Evolutionary conservation across 2,329 filamentous ascomycete species (phyloP).

Genomic region (Exophiala bonariae): DNA sequence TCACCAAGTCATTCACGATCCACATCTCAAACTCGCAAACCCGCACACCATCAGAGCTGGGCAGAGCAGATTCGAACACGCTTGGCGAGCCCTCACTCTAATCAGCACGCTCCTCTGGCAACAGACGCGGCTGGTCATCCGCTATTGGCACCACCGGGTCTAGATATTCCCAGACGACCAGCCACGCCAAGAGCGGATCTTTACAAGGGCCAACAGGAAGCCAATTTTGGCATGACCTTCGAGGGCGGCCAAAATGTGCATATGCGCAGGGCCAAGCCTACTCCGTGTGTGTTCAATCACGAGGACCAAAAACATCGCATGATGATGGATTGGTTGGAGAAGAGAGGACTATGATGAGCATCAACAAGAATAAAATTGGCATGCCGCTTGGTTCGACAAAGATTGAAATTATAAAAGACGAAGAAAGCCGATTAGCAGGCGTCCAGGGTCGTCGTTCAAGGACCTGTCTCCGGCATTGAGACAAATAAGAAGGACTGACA

Average conservation of each 20-base stretch:
- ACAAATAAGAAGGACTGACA: too few species aligned
- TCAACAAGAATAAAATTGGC: too few species aligned
- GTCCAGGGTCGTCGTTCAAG: too few species aligned
- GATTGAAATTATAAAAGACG: too few species aligned
- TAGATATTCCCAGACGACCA: constrained; percentile 9
- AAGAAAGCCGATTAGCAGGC: too few species aligned
- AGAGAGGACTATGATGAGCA: constrained; percentile 2
- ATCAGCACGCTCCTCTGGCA: not conserved
- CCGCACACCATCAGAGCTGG: constrained; percentile 10
- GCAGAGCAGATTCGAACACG: constrained; percentile 12
- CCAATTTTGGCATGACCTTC: constrained; percentile 23
- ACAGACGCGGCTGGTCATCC: not conserved
- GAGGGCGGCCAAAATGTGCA: constrained; percentile 5
- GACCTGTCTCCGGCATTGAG: too few species aligned
- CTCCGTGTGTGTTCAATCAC: constrained; percentile 8
- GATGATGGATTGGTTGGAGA: constrained; percentile 23
- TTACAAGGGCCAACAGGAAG: constrained; percentile 17
- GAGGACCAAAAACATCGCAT: constrained; percentile 24
- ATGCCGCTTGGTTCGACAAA: too few species aligned
- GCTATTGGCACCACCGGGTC: constrained; percentile 10
- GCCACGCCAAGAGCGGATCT: constrained; percentile 20
- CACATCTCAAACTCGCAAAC: constrained; percentile 5
- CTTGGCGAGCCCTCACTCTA: constrained; percentile 6
- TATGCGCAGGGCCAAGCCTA: constrained; percentile 12
- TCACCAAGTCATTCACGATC: constrained; percentile 8